Percentiles rank a stretch among this genome's conserved stretches.
phyloP scores from a whole-genome alignment of 1,139 yeast genomes.

The Debaryomycetaceae sp. region DNA sequence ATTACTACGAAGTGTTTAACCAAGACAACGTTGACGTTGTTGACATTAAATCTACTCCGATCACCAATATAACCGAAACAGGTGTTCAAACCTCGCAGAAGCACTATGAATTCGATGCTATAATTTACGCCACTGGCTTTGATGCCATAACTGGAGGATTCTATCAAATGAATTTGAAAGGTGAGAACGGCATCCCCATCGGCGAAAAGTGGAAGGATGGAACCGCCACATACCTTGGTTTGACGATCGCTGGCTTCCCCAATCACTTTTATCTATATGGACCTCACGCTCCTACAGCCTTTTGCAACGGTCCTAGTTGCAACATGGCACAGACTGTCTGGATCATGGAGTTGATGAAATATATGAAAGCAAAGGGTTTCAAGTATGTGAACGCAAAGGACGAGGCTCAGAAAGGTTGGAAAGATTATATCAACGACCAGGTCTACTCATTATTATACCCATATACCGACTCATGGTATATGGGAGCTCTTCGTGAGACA shows the following conservation, averaged over 20 bases:
- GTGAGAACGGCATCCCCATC: slow-evolving; percentile 11
- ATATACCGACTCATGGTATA: slow-evolving; percentile 17
- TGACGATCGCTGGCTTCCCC: slow-evolving; percentile 17
- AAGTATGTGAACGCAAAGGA: neutral
- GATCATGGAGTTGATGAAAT: slow-evolving; percentile 12
- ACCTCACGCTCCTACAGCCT: slow-evolving; percentile 25
- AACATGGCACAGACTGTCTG: slow-evolving; percentile 16
- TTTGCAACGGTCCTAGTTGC: slow-evolving; percentile 23
- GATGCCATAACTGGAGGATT: slow-evolving; percentile 26
- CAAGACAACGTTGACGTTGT: slow-evolving; percentile 20
- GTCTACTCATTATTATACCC: slow-evolving; percentile 10
- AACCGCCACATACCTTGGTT: neutral
- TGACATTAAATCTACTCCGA: slow-evolving; percentile 16
- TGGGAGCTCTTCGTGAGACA: slow-evolving; percentile 22
- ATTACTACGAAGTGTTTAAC: slow-evolving; percentile 21
- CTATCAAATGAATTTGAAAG: slow-evolving; percentile 15
- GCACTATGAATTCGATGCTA: slow-evolving; percentile 16
- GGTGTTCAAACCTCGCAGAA: slow-evolving; percentile 9
- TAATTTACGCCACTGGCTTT: slow-evolving; percentile 20
- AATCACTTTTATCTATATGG: slow-evolving; percentile 23
- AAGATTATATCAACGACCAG: neutral
- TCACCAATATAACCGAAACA: slow-evolving; percentile 11
- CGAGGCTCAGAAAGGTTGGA: slow-evolving; percentile 1
- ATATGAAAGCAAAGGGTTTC: slow-evolving; percentile 4
- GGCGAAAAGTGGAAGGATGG: slow-evolving; percentile 1